Percentiles rank a stretch among this genome's conserved stretches.
These are phyloP conservation scores for Tulasnella sp. DNA, from an alignment of 768 basidiomycete species.

Conservation along the genomic window DNA sequence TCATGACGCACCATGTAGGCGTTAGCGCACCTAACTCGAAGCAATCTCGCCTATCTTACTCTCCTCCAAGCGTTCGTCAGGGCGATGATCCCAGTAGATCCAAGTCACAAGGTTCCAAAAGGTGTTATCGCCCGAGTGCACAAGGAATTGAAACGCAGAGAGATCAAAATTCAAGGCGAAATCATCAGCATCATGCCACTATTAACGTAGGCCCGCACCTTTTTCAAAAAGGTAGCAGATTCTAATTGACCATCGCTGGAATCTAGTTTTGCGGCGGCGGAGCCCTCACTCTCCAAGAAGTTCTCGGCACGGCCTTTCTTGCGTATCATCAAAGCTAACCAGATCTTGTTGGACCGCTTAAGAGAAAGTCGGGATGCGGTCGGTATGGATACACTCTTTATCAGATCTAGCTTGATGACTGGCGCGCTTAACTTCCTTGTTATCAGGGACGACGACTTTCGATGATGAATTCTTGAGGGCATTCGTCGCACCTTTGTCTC, in stretches of 20 bases:
- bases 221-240: neutral
- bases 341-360: conserved; percentile 19
- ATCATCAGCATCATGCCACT: conserved; percentile 20
- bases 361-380: conserved; percentile 4
- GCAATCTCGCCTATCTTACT: conserved; percentile 17
- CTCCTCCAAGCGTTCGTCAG: conserved; percentile 20
- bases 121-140: conserved; percentile 16
- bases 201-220: conserved; percentile 14
- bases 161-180: conserved; percentile 20
- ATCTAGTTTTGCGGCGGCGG: conserved; percentile 21
- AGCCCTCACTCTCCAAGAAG: conserved; percentile 17
- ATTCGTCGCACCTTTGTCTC: conserved; percentile 17
- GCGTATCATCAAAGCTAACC: conserved; percentile 19
- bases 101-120: conserved; percentile 13
- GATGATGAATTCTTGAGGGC: conserved; percentile 15
- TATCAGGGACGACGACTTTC: conserved; percentile 18
- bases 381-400: neutral
- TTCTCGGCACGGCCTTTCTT: conserved; percentile 17
- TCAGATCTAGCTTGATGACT: neutral
- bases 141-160: conserved; percentile 20
- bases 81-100: conserved; percentile 15
- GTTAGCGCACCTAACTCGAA: conserved; percentile 15
- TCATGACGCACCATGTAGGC: neutral
- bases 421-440: too few species aligned
- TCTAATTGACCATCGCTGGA: neutral